Evolutionary conservation across 1,284 basidiomycete genomes (phyloP), one percentile per base, ranked within the genome.

Genomic region (Rhodotorula mucilaginosa): DNA sequence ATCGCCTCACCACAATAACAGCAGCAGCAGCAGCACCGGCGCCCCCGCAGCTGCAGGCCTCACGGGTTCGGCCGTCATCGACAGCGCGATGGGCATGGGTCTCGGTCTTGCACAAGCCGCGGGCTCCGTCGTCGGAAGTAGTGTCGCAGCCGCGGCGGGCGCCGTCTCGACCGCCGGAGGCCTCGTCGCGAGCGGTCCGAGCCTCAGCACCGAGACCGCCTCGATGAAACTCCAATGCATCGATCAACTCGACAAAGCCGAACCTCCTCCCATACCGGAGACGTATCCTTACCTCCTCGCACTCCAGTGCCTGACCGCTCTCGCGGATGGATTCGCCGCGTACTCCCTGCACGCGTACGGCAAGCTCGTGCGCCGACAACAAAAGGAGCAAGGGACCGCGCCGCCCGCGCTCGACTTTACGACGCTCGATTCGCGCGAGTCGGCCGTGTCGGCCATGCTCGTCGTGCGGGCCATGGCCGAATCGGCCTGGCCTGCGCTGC

Each of bases 201-300:
- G 79, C 12, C 60, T 75, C 5, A 65, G 60, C 58, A 29, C 66
- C 29, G 13, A 65, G 39, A 71, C 70, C 15, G 67, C 57, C 23
- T 63, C 65, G 29, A 69, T 73, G 70, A 68, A 74, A 54, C 75
- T 76, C 21, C 78, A 78, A 64, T 95, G 93, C 79, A 96, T 97
- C 77, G 94, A 97, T 79, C 94, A 97, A 80, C 87, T 96, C 23
- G 94, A 97, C 83, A 97, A 99, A 81, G 89, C 92, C 0, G 97
- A 99, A 78, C 88, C 95, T 0, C 97, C 97, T 0, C 84, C 87
- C 0, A 92, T 96, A 62, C 94, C 94, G 0, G 93, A 98, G 72
- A 87, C 91, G 0, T 98, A 99, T 80, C 86, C 93, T 68, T 97
- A 95, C 80, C 88, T 97, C 2, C 87, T 99, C 2, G 90, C 90